Conservation (phyloP, 345 rosid genomes). For the Lepidium aucheri region DNA sequence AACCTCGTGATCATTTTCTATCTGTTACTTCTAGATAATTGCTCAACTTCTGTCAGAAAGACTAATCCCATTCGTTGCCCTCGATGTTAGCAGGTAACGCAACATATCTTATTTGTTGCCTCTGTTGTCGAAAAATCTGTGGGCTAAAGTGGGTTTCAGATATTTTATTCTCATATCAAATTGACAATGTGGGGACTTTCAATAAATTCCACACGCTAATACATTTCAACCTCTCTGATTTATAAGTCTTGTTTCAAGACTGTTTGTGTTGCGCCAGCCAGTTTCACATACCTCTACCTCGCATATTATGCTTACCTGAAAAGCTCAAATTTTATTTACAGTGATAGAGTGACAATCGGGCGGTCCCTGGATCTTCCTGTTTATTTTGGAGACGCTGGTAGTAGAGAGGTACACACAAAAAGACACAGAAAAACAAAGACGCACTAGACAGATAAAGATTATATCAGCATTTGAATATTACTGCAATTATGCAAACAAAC, state of each 20-base stretch:
- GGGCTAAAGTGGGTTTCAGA: background rate
- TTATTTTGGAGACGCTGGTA: conserved; percentile 96
- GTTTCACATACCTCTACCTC: background rate
- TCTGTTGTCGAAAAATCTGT: background rate
- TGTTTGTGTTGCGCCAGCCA: background rate
- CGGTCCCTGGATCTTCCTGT: conserved; percentile 97
- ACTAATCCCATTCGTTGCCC: conserved; percentile 94
- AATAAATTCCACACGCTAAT: background rate
- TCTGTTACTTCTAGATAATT: conserved; percentile 58
- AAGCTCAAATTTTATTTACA: conserved; percentile 30
- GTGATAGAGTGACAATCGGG: conserved; percentile 91
- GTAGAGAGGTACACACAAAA: conserved; percentile 66
- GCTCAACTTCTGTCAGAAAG: conserved; percentile 99
- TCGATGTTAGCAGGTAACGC: conserved; percentile 88
- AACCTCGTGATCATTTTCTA: background rate
- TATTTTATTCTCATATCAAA: background rate
- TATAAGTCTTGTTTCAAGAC: background rate
- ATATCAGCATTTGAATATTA: background rate
- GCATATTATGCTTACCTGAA: background rate
- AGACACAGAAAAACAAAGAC: background rate
- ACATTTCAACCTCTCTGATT: background rate
- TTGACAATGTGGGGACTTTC: background rate
- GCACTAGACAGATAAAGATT: background rate
- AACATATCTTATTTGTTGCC: background rate
- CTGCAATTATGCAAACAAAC: conserved; percentile 7